These are phyloP conservation scores for Hydrangea macrophylla DNA, from an alignment of 148 eudicot species.

Conservation along the genomic window DNA sequence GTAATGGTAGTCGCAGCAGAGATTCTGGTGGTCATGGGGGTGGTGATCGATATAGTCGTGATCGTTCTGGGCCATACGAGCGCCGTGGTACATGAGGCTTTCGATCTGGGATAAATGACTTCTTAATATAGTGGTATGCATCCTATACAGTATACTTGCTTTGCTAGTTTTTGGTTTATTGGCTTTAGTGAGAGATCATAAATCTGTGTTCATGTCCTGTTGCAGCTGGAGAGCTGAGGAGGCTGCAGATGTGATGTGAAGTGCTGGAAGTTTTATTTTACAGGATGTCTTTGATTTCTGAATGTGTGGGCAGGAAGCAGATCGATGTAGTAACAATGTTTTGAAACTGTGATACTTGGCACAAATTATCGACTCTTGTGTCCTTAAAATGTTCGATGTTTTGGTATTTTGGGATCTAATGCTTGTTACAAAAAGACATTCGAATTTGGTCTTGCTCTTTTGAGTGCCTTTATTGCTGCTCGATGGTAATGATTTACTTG, in stretches of 20 bases:
- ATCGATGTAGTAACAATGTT: slow-evolving; percentile 31
- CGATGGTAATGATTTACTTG: slow-evolving; percentile 38
- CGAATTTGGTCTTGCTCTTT: slow-evolving; percentile 44
- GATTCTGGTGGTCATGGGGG: slow-evolving; percentile 79
- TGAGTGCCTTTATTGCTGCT: slow-evolving; percentile 48
- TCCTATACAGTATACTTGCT: neutral
- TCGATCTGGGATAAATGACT: slow-evolving; percentile 33
- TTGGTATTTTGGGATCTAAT: slow-evolving; percentile 52
- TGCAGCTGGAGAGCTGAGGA: slow-evolving; percentile 49
- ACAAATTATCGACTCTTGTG: slow-evolving; percentile 36
- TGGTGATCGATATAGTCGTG: slow-evolving; percentile 71
- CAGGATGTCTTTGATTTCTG: slow-evolving; percentile 13
- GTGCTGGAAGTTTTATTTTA: neutral
- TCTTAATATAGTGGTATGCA: slow-evolving; percentile 7
- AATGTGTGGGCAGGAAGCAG: slow-evolving; percentile 14
- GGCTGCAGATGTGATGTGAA: slow-evolving; percentile 15
- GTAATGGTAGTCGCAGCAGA: slow-evolving; percentile 59
- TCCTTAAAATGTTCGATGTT: slow-evolving; percentile 44
- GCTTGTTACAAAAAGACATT: slow-evolving; percentile 48
- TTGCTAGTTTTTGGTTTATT: neutral
- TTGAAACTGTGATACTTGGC: slow-evolving; percentile 57
- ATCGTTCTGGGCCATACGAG: slow-evolving; percentile 92
- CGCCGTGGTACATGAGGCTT: slow-evolving; percentile 57
- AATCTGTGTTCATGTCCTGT: slow-evolving; percentile 7
- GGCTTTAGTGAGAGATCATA: neutral